Evolutionary conservation across 352 stramenopile species (phyloP).

Genomic region (Phytophthora nicotianae): DNA sequence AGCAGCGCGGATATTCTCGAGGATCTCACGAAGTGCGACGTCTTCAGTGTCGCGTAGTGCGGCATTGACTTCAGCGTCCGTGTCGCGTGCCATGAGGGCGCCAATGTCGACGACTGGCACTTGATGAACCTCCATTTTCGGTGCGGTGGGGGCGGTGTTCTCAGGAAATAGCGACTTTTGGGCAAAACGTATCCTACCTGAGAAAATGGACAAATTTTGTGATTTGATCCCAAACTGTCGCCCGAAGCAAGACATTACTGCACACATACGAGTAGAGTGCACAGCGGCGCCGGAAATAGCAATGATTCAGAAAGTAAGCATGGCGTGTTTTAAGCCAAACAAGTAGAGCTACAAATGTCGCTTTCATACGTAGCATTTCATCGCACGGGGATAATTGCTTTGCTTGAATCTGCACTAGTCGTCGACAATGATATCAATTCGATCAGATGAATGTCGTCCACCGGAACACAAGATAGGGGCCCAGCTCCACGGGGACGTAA

Average conservation of each 20-base stretch:
- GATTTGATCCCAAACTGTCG: too few relatives aligned
- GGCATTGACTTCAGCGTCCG: conserved; percentile 41
- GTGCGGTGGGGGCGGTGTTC: background rate
- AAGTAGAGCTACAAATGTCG: too few relatives aligned
- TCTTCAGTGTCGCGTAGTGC: conserved; percentile 21
- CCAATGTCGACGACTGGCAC: conserved; percentile 61
- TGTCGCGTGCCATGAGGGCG: conserved; percentile 44
- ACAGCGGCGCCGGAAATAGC: too few relatives aligned
- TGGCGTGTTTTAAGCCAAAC: too few relatives aligned
- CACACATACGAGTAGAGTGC: too few relatives aligned
- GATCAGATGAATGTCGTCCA: background rate
- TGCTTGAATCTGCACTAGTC: background rate
- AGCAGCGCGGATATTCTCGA: conserved; percentile 44
- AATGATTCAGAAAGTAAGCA: too few relatives aligned
- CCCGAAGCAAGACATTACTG: too few relatives aligned
- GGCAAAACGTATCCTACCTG: too few relatives aligned
- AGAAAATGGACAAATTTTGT: too few relatives aligned
- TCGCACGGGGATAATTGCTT: too few relatives aligned
- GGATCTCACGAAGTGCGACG: conserved; percentile 28
- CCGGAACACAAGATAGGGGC: background rate
- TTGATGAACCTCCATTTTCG: conserved; percentile 32
- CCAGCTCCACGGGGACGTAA: too few relatives aligned
- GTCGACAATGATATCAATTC: background rate
- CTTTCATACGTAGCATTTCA: conserved; percentile 1
- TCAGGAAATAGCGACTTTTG: conserved; percentile 6